Evolutionary conservation across 2,329 filamentous ascomycete genomes (phyloP), one percentile per base, ranked within the genome.

Genomic region (Oidium heveae): DNA sequence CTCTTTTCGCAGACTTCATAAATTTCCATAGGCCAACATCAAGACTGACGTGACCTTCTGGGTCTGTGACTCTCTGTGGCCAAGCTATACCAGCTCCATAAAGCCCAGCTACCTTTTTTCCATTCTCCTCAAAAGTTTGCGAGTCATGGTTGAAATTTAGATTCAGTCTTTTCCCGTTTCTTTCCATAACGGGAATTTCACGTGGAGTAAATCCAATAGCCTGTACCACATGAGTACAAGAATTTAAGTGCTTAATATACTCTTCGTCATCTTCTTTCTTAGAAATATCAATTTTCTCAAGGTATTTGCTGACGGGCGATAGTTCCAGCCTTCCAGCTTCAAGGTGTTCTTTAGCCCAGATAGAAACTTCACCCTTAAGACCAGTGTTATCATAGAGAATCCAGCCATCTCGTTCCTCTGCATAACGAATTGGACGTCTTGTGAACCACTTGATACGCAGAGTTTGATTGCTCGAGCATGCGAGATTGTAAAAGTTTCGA

Each of bases 1-100:
- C 75, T 57, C 68, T 70, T 65, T 74, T 74, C 54, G 77, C 64
- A 59, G 74, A 80, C 50, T 71, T 76, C 76, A 80, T 80, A 58
- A 82, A 81, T 65, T 82, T 81, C 62, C 70, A 78, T 61, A 80
- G 73, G 0, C 78, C 78, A 53, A 81, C 78, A 0, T 75, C 74
- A 60, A 72, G 69, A 65, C 80, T 77, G 8, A 76, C 72, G 62
- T 79, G 80, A 0, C 77, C 76, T 43, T 71, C 66, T 0, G 76
- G 77, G 66, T 81, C 78, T 9, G 71, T 70, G 6, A 80, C 76
- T 24, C 70, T 67, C 61, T 80, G 75, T 0, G 78, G 78, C 60
- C 74, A 82, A 0, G 77, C 77, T 59, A 82, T 81, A 0, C 78
- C 78, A 0, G 76, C 77, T 2, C 75, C 78, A 61, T 73, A 77